Base-by-base conservation (phyloP, 2,329 filamentous ascomycete genomes). In the Hymenoscyphus fructigenus region DNA sequence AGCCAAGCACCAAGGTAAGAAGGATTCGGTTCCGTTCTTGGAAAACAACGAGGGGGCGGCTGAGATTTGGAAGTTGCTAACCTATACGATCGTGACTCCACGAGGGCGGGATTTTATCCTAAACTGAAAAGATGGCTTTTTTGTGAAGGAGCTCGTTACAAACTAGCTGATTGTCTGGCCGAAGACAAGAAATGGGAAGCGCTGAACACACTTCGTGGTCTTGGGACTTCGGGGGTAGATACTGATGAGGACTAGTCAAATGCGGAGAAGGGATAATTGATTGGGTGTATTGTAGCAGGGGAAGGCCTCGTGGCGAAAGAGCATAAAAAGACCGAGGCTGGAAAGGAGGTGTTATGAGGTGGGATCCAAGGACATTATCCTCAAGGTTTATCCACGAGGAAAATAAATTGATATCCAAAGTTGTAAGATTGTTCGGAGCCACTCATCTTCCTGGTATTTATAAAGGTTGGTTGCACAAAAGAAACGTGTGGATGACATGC, bases 221-320 rank as follows among this genome's bases (percentile, higher is more conserved):
- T 62, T 62, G 60, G 60, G 20, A 32, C 50, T 57, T 62, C 53
- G 50, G 60, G 23, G 32, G n/a, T 23, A 20, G 29, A 56, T 34
- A 62, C 60, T n/a, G 36, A 62, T 29, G 23, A 26, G 53, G 60
- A 29, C 36, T 62, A 62, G 60, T 44, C 14, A 57, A 57, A 47
- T 28, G 53, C 50, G 32, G 60, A 62, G 50, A 41, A 57, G 32
- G 6, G 14, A 29, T 6, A 14, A 34, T 6, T 61, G 29, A 20
- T 29, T 36, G 28, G 47, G 26, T 26, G 34, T 44, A 41, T 26
- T 9, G 34, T 28, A 14, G 23, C 7, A 23, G 23, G 26, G 38
- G 57, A 44, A 32, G 59, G 32, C 26, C 17, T 60, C 59, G 59
- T 60, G 59, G 59, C 41, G 28, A 26, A 20, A 60, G 15, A 50